Evolutionary conservation across 768 basidiomycete species (phyloP), one percentile per base, ranked within the genome.

Genomic region (Sporobolomyces phaffii): DNA sequence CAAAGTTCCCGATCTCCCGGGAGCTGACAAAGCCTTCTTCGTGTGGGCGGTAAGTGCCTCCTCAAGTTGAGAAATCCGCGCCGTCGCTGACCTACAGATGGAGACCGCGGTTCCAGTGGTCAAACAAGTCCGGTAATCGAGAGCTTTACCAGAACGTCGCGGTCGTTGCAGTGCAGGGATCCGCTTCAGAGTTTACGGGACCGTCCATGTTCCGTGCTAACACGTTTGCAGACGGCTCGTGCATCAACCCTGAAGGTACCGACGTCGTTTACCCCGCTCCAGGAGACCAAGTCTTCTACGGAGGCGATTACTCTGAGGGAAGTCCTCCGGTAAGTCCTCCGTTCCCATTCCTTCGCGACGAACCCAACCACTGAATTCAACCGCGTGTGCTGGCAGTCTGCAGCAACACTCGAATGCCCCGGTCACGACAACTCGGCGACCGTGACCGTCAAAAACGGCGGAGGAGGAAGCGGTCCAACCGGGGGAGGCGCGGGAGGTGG

Each of bases 131-230:
- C 1, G 60, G 65, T 15, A 67, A 65, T 20, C 45, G 52, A 0
- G 34, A 67, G 33, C 54, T 67, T 36, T 62, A 67, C 49, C 53
- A 62, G 31, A 67, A 54, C 34, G 58, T 57, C 5, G 68, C 68
- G 7, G 62, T 69, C 48, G 68, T 69, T 13, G 40, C 68, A 10
- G 58, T 69, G 28, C 8, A 44, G 36, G 62, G 62, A 0, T 43
- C 44, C 0, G 62, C 62, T 0, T 26, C 17, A 6, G 18, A n/a
- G 2, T 69, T 43, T 53, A 28, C 31, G 8, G 68, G 68, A 10
- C 68, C 68, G 3, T 18, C 24, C 2, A n/a, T 28, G 8, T 69
- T 45, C 52, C 43, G 68, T 6, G 51, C 44, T 15, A 69, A 69
- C 62, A 64, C 68, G 15, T 61, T 60, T 47, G 51, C 44, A 2